Evolutionary conservation across 805 yeast species (phyloP).

Genomic region (Candida methanosorbosa): DNA sequence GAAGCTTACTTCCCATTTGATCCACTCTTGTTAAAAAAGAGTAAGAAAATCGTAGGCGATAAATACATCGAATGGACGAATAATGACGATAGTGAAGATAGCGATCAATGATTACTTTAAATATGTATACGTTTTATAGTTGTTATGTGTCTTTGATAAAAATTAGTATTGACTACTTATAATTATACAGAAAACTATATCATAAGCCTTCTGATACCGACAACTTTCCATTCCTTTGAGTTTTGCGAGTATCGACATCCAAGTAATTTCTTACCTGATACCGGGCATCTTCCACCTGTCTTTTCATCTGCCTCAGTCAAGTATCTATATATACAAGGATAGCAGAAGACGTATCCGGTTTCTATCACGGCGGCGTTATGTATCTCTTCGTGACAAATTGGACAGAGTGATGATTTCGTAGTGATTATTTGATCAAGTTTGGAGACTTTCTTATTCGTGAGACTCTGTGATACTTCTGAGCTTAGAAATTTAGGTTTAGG

Average conservation of each 20-base stretch:
- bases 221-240: conserved; percentile 58
- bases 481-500: conserved; percentile 31
- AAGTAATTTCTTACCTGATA: conserved; percentile 62
- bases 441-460: conserved; percentile 6
- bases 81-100: conserved; percentile 37
- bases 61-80: conserved; percentile 80
- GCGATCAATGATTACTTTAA: conserved; percentile 1
- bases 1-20: conserved; percentile 97
- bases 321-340: conserved; percentile 70
- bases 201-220: conserved; percentile 68
- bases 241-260: conserved; percentile 62
- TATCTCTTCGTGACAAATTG: conserved; percentile 56
- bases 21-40: conserved; percentile 66
- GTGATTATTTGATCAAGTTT: conserved; percentile 11
- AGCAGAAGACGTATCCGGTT: conserved; percentile 87
- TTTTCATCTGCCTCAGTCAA: conserved; percentile 38
- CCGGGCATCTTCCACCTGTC: conserved; percentile 73
- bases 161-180: not conserved
- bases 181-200: conserved; percentile 25
- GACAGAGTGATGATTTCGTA: conserved; percentile 35
- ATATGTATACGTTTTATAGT: not conserved
- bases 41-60: conserved; percentile 44
- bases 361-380: conserved; percentile 82
- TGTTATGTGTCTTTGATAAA: not conserved
- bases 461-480: conserved; percentile 5